Percentiles rank a stretch among this genome's conserved stretches.
Evolutionary conservation across 108 stramenopile species (phyloP).

Genomic region (Cyclotella atomus): DNA sequence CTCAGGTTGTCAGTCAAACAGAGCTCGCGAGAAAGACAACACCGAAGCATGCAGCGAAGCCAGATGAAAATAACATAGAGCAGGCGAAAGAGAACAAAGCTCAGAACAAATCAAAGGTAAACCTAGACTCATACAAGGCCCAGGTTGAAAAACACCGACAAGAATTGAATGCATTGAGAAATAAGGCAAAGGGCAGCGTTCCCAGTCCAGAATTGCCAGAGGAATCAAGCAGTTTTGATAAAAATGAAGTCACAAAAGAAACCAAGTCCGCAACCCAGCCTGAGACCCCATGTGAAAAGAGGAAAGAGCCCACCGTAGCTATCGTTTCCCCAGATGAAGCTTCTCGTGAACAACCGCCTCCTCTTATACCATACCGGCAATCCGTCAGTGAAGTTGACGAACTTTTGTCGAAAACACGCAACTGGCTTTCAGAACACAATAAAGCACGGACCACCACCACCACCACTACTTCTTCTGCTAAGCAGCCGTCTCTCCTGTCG

Average conservation of each 20-base stretch:
- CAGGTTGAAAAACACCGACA: background rate
- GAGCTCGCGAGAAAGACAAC: background rate
- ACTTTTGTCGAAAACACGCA: constrained; percentile 18
- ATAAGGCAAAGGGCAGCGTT: background rate
- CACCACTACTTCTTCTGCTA: background rate
- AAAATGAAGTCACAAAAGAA: constrained; percentile 9
- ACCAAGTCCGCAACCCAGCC: background rate
- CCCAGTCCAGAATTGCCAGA: background rate
- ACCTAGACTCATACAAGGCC: background rate
- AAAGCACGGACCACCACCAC: background rate
- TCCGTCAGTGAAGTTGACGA: constrained; percentile 15
- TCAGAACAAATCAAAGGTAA: too few species aligned
- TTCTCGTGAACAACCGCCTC: constrained; percentile 6
- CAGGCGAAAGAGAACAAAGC: too few species aligned
- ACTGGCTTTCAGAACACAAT: constrained; percentile 17
- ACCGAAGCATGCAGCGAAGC: background rate
- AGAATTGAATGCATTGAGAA: background rate
- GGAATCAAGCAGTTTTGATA: constrained; percentile 18
- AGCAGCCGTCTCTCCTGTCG: background rate
- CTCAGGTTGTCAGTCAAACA: too few species aligned
- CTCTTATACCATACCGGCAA: constrained; percentile 13
- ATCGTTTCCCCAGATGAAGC: background rate
- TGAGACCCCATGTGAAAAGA: background rate
- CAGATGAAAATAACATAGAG: too few species aligned
- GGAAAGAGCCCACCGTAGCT: background rate